Evolutionary conservation across 208 protist genomes (phyloP), one percentile per base, ranked within the genome.

Genomic region (Porcisia hertigi): DNA sequence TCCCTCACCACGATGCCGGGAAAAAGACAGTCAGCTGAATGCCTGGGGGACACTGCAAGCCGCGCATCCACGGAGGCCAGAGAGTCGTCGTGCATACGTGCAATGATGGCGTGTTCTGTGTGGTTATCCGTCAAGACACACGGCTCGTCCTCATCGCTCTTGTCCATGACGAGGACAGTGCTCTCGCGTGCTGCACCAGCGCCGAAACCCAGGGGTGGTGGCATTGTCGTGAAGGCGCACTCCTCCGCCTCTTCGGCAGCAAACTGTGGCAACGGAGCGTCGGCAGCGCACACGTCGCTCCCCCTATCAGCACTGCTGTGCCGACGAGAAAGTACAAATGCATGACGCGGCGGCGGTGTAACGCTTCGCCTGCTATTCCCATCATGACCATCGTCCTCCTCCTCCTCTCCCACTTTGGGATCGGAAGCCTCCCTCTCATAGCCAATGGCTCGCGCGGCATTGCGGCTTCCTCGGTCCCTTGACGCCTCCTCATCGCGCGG

Each of bases 261-360:
- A 54, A 34, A n/a, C 55, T 52, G 47, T 25, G 74, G 74, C n/a
- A 34, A 47, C 18, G 11, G 41, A 20, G 36, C 39, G 8, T 49
- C 41, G 23, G 25, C 62, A 30, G n/a, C 41, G 39, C 36, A 9
- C 62, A 23, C 69, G 34, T 62, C 67, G 53, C 23, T 52, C 34
- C 23, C 45, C 47, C 30, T 39, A 62, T 62, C 64, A 1, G 65
- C 52, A 41, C 49, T 57, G 30, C 79, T 78, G 83, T 53, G 79
- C 6, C 72, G 72, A 8, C 77, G 78, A 14, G 87, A 81, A 41
- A 92, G 80, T 67, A 92, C 82, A 67, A 92, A 87, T 47, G 87
- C 84, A 3, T 77, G 82, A 9, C 87, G 87, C 16, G 85, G 87
- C 20, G 84, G 87, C 25, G 87, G 87, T 11, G 85, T 92, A 39